These are phyloP conservation scores for Xylaria sp. DNA, from an alignment of 2,329 filamentous ascomycete genomes.

Conservation along the genomic window DNA sequence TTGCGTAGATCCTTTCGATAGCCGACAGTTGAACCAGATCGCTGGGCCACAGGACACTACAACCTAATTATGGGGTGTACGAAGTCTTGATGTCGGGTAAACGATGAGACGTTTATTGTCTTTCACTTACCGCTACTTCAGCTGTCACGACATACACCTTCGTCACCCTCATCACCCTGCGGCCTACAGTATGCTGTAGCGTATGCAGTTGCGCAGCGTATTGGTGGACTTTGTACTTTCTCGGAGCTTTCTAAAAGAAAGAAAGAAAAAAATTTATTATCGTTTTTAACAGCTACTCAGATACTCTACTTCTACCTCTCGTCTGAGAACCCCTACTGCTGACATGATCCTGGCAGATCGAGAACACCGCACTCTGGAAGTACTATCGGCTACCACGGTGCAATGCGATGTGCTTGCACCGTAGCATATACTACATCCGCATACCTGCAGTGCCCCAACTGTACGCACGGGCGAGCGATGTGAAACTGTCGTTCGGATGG, in stretches of 20 bases:
- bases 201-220: slow-evolving; percentile 9
- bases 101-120: slow-evolving; percentile 33
- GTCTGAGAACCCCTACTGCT: background rate
- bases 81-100: slow-evolving; percentile 22
- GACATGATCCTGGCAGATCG: background rate
- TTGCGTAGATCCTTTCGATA: slow-evolving; percentile 44
- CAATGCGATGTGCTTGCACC: slow-evolving; percentile 9
- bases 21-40: slow-evolving; percentile 50
- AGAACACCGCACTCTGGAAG: background rate
- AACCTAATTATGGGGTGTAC: slow-evolving; percentile 24
- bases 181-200: background rate
- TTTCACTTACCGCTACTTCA: slow-evolving; percentile 39
- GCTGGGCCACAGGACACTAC: slow-evolving; percentile 42
- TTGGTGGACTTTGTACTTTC: background rate
- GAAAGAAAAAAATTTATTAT: no score
- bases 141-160: slow-evolving; percentile 26
- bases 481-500: slow-evolving; percentile 37
- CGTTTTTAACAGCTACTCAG: no score
- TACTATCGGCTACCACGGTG: slow-evolving; percentile 18
- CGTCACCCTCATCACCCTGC: slow-evolving; percentile 23
- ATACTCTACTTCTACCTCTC: background rate
- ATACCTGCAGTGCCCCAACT: slow-evolving; percentile 26
- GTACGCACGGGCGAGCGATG: slow-evolving; percentile 18
- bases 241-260: no score
- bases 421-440: slow-evolving; percentile 12